Evolutionary conservation across 495 filamentous ascomycete species (phyloP).

Genomic region (Bryoglossum gracile): DNA sequence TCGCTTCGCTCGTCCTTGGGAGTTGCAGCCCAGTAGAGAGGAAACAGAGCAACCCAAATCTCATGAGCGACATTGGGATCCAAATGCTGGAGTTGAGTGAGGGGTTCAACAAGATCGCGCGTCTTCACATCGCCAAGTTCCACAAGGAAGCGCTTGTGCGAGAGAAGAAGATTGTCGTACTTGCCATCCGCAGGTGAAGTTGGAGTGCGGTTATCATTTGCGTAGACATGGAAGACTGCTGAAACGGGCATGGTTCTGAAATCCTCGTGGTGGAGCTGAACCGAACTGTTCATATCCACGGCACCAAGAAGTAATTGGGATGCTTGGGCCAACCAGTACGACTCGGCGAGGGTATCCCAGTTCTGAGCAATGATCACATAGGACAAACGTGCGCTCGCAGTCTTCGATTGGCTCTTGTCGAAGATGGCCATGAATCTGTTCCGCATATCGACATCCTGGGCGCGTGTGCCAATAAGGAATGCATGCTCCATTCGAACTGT

Average conservation of each 20-base stretch:
- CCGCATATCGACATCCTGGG: constrained; percentile 93
- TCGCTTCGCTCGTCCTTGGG: constrained; percentile 85
- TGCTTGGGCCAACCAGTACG: constrained; percentile 93
- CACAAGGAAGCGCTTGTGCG: constrained; percentile 70
- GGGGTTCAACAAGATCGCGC: constrained; percentile 80
- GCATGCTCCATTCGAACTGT: constrained; percentile 96
- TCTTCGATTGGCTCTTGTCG: constrained; percentile 80
- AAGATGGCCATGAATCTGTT: constrained; percentile 94
- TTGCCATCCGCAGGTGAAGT: constrained; percentile 72
- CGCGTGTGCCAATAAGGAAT: constrained; percentile 90
- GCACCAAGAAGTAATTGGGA: constrained; percentile 85
- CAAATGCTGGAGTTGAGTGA: constrained; percentile 91
- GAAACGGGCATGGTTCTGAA: constrained; percentile 68
- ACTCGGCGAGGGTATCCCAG: constrained; percentile 91
- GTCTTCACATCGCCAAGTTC: constrained; percentile 78
- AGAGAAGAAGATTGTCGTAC: constrained; percentile 69
- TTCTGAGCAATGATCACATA: constrained; percentile 92
- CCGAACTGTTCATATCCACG: constrained; percentile 71
- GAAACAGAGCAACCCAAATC: constrained; percentile 87
- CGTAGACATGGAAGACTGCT: constrained; percentile 59
- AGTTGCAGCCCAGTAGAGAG: constrained; percentile 85
- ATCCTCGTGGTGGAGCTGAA: constrained; percentile 74
- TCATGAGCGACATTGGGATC: constrained; percentile 71
- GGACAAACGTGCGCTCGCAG: constrained; percentile 73
- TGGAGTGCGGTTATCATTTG: constrained; percentile 63